Evolutionary conservation across 2,329 filamentous ascomycete species (phyloP).

Genomic region (Aspergillus sp.): DNA sequence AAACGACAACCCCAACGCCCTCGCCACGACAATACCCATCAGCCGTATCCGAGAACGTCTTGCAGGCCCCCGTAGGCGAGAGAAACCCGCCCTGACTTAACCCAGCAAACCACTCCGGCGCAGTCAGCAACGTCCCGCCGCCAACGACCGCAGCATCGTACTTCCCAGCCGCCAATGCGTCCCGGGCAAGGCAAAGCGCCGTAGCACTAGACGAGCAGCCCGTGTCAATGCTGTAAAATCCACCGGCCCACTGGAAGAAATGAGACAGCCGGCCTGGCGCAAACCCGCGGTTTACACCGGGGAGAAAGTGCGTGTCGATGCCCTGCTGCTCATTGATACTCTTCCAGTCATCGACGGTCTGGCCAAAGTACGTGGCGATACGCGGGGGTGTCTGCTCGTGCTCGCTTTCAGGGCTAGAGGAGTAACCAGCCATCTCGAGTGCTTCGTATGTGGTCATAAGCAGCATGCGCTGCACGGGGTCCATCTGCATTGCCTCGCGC

Average conservation of each 20-base stretch:
- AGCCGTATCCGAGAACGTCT: slow-evolving; percentile 50
- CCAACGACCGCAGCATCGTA: slow-evolving; percentile 78
- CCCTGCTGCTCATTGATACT: slow-evolving; percentile 71
- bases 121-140: slow-evolving; percentile 57
- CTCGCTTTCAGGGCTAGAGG: slow-evolving; percentile 53
- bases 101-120: slow-evolving; percentile 72
- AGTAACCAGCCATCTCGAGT: slow-evolving; percentile 21
- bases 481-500: slow-evolving; percentile 69
- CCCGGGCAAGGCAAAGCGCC: slow-evolving; percentile 71
- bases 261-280: slow-evolving; percentile 68
- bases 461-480: slow-evolving; percentile 52
- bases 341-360: slow-evolving; percentile 66
- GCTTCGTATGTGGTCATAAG: slow-evolving; percentile 75
- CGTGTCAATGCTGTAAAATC: slow-evolving; percentile 70
- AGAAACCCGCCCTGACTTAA: slow-evolving; percentile 55
- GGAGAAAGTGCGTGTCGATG: slow-evolving; percentile 67
- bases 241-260: slow-evolving; percentile 72
- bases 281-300: slow-evolving; percentile 61
- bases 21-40: slow-evolving; percentile 58
- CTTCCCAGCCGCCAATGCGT: slow-evolving; percentile 69
- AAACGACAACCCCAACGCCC: slow-evolving; percentile 48
- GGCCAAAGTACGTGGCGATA: slow-evolving; percentile 71
- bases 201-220: slow-evolving; percentile 73
- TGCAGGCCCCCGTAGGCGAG: slow-evolving; percentile 45
- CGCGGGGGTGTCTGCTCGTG: slow-evolving; percentile 39